A percentile compares a stretch with the other conserved stretches of the same genome.
phyloP scores from a whole-genome alignment of 148 eudicot species.

The Tetragonia tetragonoides region DNA sequence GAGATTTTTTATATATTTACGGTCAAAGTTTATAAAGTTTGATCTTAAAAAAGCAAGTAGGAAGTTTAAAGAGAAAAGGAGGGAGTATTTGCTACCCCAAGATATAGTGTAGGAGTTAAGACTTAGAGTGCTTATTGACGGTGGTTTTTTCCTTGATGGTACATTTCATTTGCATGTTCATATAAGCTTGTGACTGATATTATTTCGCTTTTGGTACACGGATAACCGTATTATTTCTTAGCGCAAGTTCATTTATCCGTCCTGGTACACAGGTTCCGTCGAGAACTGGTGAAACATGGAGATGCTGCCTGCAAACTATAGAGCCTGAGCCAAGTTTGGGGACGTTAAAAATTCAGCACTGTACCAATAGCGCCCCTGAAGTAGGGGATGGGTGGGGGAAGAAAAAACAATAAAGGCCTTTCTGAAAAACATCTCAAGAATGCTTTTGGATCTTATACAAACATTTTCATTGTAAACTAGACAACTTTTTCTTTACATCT shows the following conservation, averaged over 20 bases:
- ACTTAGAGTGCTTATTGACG: too few relatives aligned
- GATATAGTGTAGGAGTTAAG: background rate
- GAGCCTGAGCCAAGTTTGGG: background rate
- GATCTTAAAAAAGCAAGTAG: too few relatives aligned
- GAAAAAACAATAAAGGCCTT: background rate
- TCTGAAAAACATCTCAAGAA: background rate
- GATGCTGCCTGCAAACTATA: slow-evolving; percentile 17
- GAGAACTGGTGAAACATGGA: background rate
- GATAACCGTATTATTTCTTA: background rate
- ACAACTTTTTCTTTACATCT: background rate
- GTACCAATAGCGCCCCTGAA: background rate
- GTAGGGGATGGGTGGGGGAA: background rate
- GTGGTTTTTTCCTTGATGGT: background rate
- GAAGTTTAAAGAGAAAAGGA: too few relatives aligned
- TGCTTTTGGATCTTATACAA: background rate
- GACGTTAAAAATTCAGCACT: background rate
- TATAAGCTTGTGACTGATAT: background rate
- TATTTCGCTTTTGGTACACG: background rate
- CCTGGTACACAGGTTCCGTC: background rate
- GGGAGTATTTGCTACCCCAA: background rate
- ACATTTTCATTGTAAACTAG: slow-evolving; percentile 7
- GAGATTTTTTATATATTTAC: too few relatives aligned
- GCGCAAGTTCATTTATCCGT: background rate
- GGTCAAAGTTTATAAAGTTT: too few relatives aligned
- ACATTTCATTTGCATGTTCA: background rate